phyloP scores from a whole-genome alignment of 2,329 filamentous ascomycete species.

The Beauveria varroae region DNA sequence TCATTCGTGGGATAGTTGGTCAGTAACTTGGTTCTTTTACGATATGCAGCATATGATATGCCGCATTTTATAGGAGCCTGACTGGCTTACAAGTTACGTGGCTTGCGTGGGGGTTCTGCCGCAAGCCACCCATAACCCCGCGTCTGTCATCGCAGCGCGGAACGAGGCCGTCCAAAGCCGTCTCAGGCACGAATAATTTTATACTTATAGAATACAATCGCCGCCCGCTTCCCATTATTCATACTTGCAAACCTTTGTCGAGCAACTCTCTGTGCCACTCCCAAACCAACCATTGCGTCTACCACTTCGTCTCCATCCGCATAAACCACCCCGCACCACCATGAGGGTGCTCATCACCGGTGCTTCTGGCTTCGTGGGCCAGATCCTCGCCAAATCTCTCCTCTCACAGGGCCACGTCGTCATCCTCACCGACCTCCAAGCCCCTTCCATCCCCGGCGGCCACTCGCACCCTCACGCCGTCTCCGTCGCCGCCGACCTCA shows the following conservation, averaged over 20 bases:
- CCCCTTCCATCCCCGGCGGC: conserved; percentile 36
- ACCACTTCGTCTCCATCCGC: too few relatives aligned
- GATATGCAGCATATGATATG: too few relatives aligned
- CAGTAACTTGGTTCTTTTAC: too few relatives aligned
- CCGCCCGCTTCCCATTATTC: background rate
- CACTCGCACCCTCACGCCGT: conserved; percentile 17
- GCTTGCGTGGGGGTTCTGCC: background rate
- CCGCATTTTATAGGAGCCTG: background rate
- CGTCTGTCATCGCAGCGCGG: background rate
- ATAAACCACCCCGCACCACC: background rate
- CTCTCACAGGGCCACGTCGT: conserved; percentile 36
- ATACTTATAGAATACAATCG: too few relatives aligned
- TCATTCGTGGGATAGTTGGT: background rate
- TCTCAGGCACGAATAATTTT: too few relatives aligned
- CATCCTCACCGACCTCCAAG: conserved; percentile 47
- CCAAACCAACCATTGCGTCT: too few relatives aligned
- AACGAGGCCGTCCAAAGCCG: background rate
- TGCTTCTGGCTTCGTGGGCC: conserved; percentile 54
- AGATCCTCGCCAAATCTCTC: conserved; percentile 47
- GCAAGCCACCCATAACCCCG: background rate
- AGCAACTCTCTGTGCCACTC: too few relatives aligned
- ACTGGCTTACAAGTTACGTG: background rate
- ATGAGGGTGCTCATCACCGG: conserved; percentile 49
- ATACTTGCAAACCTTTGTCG: background rate
- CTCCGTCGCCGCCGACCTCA: conserved; percentile 13